Conservation (phyloP, 2,329 filamentous ascomycete species). For the Blastomyces parvus region DNA sequence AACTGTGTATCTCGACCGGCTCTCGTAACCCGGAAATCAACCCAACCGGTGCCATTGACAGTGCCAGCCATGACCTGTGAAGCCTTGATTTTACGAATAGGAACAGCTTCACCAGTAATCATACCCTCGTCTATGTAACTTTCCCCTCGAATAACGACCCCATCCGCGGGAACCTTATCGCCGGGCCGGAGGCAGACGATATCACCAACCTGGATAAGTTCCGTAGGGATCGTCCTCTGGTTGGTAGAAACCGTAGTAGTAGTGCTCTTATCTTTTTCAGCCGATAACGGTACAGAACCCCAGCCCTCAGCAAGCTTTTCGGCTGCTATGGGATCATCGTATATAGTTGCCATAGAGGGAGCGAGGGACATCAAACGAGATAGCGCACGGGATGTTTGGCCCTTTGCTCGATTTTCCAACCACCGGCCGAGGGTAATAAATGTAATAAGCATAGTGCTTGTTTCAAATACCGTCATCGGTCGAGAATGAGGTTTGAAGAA, state of each 20-base stretch:
- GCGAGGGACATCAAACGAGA: slow-evolving; percentile 92
- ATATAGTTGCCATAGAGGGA: slow-evolving; percentile 94
- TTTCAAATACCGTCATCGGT: slow-evolving; percentile 89
- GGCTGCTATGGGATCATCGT: slow-evolving; percentile 84
- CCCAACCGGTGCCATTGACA: slow-evolving; percentile 82
- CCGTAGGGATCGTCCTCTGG: slow-evolving; percentile 80
- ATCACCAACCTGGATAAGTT: slow-evolving; percentile 87
- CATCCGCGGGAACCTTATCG: slow-evolving; percentile 94
- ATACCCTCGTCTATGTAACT: slow-evolving; percentile 96
- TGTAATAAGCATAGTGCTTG: slow-evolving; percentile 95
- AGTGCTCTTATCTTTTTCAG: slow-evolving; percentile 14
- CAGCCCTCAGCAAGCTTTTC: slow-evolving; percentile 81
- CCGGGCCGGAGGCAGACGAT: slow-evolving; percentile 87
- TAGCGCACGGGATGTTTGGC: slow-evolving; percentile 87
- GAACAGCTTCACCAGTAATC: slow-evolving; percentile 96
- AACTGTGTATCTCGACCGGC: slow-evolving; percentile 93
- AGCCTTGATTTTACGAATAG: slow-evolving; percentile 78
- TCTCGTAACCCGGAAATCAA: slow-evolving; percentile 86
- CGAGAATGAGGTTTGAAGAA: slow-evolving; percentile 63
- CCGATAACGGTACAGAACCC: slow-evolving; percentile 33
- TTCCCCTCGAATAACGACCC: slow-evolving; percentile 74
- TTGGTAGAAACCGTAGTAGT: slow-evolving; percentile 45
- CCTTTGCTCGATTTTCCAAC: slow-evolving; percentile 89
- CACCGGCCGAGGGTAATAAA: slow-evolving; percentile 88
- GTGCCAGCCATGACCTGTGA: slow-evolving; percentile 80